Evolutionary conservation across 1,284 basidiomycete species (phyloP).

Genomic region (Pseudozyma sp.): DNA sequence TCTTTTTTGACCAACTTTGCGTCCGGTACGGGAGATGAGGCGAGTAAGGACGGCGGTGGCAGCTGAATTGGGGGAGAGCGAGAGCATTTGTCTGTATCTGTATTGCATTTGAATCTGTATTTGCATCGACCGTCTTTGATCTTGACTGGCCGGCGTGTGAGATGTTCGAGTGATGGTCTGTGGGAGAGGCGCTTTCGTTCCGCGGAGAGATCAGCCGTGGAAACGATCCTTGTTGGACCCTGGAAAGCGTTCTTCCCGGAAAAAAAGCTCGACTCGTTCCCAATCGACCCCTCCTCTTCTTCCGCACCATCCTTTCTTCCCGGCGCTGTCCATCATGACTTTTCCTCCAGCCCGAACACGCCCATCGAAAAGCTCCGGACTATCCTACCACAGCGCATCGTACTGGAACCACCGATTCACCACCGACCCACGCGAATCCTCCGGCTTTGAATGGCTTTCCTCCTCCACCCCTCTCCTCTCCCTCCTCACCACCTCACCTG

Average conservation of each 20-base stretch:
- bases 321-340: not conserved
- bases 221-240: no score
- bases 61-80: not conserved
- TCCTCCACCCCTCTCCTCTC: slow-evolving; percentile 13
- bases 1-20: slow-evolving; percentile 67
- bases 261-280: no score
- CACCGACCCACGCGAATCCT: slow-evolving; percentile 64
- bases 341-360: not conserved
- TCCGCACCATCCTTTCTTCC: no score
- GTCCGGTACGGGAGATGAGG: slow-evolving; percentile 16
- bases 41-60: slow-evolving; percentile 64
- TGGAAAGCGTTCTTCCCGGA: no score
- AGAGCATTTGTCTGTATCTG: no score
- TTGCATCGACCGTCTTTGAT: not conserved
- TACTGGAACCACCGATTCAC: slow-evolving; percentile 51
- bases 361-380: not conserved
- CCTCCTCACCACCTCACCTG: not conserved
- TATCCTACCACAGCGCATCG: slow-evolving; percentile 55
- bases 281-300: no score
- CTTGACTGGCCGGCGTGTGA: no score
- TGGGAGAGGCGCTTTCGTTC: no score
- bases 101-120: slow-evolving; percentile 20
- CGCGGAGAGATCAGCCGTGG: no score
- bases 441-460: slow-evolving; percentile 45
- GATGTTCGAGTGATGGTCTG: no score